phyloP scores from a whole-genome alignment of 352 stramenopile species.

The Aphanomyces euteiches region DNA sequence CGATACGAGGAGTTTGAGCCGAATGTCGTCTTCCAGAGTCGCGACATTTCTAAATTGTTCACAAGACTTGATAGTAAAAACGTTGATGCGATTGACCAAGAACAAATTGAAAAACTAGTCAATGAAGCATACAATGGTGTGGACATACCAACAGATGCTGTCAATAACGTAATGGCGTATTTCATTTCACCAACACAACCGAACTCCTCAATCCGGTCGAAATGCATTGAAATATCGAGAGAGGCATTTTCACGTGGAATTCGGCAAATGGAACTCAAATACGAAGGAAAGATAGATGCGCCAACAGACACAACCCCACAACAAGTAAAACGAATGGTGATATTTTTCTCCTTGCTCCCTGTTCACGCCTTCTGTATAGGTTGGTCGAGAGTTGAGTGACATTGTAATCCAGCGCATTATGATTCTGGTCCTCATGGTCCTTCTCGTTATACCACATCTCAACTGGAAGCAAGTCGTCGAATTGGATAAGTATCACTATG shows the following conservation, averaged over 20 bases:
- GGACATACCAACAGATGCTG: conserved; percentile 2
- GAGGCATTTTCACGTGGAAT: conserved; percentile 22
- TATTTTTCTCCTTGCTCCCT: neutral
- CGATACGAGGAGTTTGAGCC: neutral
- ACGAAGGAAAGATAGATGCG: neutral
- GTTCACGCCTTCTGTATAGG: neutral
- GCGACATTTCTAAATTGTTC: conserved; percentile 18
- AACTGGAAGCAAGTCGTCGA: neutral
- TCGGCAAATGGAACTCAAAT: conserved; percentile 26
- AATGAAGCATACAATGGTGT: conserved; percentile 18
- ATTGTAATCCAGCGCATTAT: conserved; percentile 30
- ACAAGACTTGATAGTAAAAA: neutral
- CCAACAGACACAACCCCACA: too few relatives aligned
- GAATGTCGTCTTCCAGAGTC: neutral
- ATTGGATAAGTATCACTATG: conserved; percentile 5
- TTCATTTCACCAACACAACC: neutral
- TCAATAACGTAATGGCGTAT: conserved; percentile 14
- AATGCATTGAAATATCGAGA: conserved; percentile 1
- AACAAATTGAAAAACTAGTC: conserved; percentile 6
- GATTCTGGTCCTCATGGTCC: conserved; percentile 8
- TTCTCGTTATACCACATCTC: conserved; percentile 6
- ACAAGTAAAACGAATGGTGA: conserved; percentile 16
- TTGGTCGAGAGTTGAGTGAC: conserved; percentile 14
- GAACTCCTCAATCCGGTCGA: neutral
- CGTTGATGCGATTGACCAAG: neutral